Evolutionary conservation across 2,329 filamentous ascomycete genomes (phyloP).

Genomic region (Clarireedia hainanense): DNA sequence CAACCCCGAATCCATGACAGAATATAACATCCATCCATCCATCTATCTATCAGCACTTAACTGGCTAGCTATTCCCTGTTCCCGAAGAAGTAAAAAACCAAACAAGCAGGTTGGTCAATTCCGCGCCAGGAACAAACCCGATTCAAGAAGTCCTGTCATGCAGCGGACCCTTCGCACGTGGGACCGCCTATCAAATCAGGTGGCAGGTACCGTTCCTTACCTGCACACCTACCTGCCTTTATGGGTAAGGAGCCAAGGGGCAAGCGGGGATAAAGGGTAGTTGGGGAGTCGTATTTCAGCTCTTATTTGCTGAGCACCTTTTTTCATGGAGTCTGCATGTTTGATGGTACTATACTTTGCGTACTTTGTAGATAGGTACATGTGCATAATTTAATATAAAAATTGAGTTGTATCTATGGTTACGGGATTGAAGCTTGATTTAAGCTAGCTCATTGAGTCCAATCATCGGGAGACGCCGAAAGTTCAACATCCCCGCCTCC

Average conservation of each 20-base stretch:
- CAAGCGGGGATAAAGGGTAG: no score
- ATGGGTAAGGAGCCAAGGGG: neutral
- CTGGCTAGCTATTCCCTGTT: neutral
- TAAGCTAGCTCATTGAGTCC: no score
- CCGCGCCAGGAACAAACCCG: neutral
- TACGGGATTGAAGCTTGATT: no score
- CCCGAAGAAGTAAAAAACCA: neutral
- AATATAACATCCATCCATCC: neutral
- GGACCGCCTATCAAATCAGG: neutral
- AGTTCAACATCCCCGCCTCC: no score
- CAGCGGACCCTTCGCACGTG: constrained; percentile 6
- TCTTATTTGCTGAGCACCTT: no score
- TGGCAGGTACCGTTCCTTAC: neutral
- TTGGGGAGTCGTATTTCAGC: no score
- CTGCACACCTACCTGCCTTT: constrained; percentile 1
- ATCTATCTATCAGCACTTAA: neutral
- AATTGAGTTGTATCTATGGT: no score
- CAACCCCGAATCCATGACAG: neutral
- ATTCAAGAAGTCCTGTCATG: neutral
- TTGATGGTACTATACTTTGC: no score
- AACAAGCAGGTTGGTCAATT: neutral
- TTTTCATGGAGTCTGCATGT: no score
- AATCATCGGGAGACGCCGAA: no score
- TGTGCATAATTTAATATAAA: no score
- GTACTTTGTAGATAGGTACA: no score